Conservation (phyloP, 768 basidiomycete genomes). For the Podaxis sp. region DNA sequence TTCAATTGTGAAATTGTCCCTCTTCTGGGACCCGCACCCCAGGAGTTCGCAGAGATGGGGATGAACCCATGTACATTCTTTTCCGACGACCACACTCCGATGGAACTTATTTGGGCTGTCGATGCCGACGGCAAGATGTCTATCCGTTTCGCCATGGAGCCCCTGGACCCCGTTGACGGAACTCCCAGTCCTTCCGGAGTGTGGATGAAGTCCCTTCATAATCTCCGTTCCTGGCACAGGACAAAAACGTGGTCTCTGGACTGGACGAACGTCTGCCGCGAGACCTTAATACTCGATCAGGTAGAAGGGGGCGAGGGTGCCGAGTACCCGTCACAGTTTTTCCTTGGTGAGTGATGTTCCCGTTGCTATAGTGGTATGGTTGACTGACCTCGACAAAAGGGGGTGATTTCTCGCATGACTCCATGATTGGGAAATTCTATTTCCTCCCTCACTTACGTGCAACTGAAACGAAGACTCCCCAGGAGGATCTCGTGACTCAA, state of each 20-base stretch:
- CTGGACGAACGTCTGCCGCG: conserved; percentile 15
- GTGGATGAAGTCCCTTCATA: conserved; percentile 4
- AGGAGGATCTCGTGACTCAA: conserved; percentile 11
- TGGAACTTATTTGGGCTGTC: conserved; percentile 16
- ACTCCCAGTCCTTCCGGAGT: conserved; percentile 5
- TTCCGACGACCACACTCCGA: conserved; percentile 16
- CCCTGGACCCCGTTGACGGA: conserved; percentile 11
- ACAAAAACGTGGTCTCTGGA: conserved; percentile 13
- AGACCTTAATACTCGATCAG: conserved; percentile 11
- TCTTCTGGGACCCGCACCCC: conserved; percentile 13
- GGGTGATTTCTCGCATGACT: conserved; percentile 13
- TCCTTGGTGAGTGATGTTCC: conserved; percentile 10
- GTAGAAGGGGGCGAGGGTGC: background rate
- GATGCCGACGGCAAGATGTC: conserved; percentile 14
- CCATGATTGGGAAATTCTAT: conserved; percentile 16
- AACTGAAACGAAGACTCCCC: conserved; percentile 1
- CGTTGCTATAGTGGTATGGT: background rate
- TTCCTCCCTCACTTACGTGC: conserved; percentile 15
- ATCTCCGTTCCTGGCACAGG: conserved; percentile 8
- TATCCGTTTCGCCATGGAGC: conserved; percentile 16
- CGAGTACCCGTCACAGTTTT: conserved; percentile 13
- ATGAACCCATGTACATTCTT: conserved; percentile 13
- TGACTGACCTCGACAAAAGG: background rate
- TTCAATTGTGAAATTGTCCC: conserved; percentile 10
- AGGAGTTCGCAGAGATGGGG: conserved; percentile 4